Conservation (phyloP, 768 basidiomycete species). For the Daedaleopsis nitida region DNA sequence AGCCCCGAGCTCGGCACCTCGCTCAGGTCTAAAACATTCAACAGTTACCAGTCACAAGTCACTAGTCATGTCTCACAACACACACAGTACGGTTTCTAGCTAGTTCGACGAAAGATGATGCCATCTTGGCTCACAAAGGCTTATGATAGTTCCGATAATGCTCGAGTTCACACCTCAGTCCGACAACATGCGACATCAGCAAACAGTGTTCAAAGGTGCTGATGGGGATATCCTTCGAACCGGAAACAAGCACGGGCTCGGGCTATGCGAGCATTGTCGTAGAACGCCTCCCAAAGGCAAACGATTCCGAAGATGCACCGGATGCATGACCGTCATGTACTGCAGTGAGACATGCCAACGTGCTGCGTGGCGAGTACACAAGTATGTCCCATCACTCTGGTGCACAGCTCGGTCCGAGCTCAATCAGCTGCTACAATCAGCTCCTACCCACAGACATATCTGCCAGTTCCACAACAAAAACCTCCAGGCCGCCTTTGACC, state of each 20-base stretch:
- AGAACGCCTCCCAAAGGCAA: not conserved
- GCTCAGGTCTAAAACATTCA: too few species aligned
- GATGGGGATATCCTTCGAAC: too few species aligned
- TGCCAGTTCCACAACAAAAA: not conserved
- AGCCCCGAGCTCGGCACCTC: too few species aligned
- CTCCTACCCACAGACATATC: not conserved
- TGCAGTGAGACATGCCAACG: not conserved
- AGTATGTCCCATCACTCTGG: not conserved
- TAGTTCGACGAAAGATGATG: too few species aligned
- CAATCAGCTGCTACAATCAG: not conserved
- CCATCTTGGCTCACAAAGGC: too few species aligned
- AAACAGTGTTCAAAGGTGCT: too few species aligned
- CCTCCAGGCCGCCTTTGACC: not conserved
- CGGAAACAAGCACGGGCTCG: conserved; percentile 1
- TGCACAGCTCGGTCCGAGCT: not conserved
- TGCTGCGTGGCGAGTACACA: not conserved
- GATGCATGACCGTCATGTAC: not conserved
- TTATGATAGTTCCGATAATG: too few species aligned
- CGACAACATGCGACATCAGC: too few species aligned
- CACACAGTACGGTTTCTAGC: too few species aligned
- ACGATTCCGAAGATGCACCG: not conserved
- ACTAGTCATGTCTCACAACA: too few species aligned
- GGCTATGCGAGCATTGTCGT: not conserved
- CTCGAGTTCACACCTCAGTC: too few species aligned
- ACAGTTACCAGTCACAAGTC: too few species aligned